Base-by-base conservation (phyloP, 768 basidiomycete species). In the Tricholoma furcatifolium region DNA sequence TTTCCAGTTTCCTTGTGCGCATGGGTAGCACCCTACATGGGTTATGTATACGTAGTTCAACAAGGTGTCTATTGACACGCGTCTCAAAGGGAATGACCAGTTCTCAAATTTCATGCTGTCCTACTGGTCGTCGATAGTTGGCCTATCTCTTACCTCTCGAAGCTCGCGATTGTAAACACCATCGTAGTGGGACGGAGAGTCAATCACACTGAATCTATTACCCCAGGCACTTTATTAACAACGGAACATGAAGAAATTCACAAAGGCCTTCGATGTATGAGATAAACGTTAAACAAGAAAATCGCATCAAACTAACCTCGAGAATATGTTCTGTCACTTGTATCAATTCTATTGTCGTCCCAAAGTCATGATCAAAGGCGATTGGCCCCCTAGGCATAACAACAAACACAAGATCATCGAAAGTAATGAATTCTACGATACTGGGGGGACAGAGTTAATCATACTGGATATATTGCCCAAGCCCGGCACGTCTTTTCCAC, bases 281-380 rank as follows among this genome's bases (percentile, higher is more conserved):
- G n/a, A n/a, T n/a, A n/a, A n/a, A n/a, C n/a, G n/a, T n/a, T n/a
- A 95, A 75, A 94, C 97, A 11, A 93, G 89, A 69, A 95, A 97
- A 57, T 83, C 94, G 0, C 93, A n/a, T n/a, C n/a, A n/a, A n/a
- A 41, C 35, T 20, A 24, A 48, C 47, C 35, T 48, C 47, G 10
- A 48, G 32, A 6, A 50, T 30, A 27, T 35, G 12, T 31, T 50
- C 48, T 27, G 48, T 41, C n/a, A 40, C 12, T 6, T 50, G 38
- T 4, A 41, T 8, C 6, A 50, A 23, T 27, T 41, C 18, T 6
- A 15, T 24, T 6, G 41, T 24, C 1, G 20, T 41, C 2, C 40
- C 38, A 20, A 47, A 50, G 27, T 50, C 38, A 30, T 50, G 39
- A 11, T 50, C 7, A 10, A 50, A 38, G 17, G 45, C 31, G 3